Percentiles rank a stretch among this genome's conserved stretches.
phyloP scores from a whole-genome alignment of 208 protist species.

The Leptomonas seymouri region DNA sequence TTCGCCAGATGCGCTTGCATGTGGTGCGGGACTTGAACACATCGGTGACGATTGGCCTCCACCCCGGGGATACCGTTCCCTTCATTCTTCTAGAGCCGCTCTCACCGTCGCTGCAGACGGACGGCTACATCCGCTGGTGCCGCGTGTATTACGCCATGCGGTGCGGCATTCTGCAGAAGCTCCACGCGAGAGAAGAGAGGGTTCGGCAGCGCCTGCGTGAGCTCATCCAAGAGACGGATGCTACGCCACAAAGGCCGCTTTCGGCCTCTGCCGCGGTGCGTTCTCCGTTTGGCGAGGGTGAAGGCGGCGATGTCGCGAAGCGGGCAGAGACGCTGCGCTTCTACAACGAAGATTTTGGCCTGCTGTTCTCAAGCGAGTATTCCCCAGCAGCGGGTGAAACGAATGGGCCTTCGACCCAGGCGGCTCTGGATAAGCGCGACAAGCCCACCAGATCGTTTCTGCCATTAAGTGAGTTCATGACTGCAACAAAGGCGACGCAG shows the following conservation, averaged over 20 bases:
- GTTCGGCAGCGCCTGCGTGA: slow-evolving; percentile 56
- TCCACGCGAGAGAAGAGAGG: slow-evolving; percentile 57
- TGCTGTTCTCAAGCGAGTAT: slow-evolving; percentile 14
- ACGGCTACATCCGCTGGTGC: slow-evolving; percentile 61
- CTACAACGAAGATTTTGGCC: slow-evolving; percentile 30
- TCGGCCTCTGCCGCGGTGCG: slow-evolving; percentile 7
- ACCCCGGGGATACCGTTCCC: slow-evolving; percentile 70
- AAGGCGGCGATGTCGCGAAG: neutral
- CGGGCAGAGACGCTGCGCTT: slow-evolving; percentile 24
- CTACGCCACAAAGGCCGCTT: slow-evolving; percentile 21
- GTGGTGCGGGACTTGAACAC: slow-evolving; percentile 70
- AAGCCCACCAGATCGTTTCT: neutral
- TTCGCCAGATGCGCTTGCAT: slow-evolving; percentile 68
- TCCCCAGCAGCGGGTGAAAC: neutral
- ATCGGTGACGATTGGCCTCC: slow-evolving; percentile 51
- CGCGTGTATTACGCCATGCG: slow-evolving; percentile 67
- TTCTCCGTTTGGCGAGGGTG: neutral
- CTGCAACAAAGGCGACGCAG: slow-evolving; percentile 45
- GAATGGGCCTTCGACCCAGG: too few species aligned
- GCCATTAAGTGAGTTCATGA: slow-evolving; percentile 49
- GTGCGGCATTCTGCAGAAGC: slow-evolving; percentile 67
- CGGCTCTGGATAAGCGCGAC: neutral
- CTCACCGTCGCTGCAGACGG: slow-evolving; percentile 43
- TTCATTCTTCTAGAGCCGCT: slow-evolving; percentile 62
- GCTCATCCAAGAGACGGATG: slow-evolving; percentile 43